Percentiles rank a stretch among this genome's conserved stretches.
phyloP scores from a whole-genome alignment of 129 eudicot genomes.

The Glebionis coronaria region DNA sequence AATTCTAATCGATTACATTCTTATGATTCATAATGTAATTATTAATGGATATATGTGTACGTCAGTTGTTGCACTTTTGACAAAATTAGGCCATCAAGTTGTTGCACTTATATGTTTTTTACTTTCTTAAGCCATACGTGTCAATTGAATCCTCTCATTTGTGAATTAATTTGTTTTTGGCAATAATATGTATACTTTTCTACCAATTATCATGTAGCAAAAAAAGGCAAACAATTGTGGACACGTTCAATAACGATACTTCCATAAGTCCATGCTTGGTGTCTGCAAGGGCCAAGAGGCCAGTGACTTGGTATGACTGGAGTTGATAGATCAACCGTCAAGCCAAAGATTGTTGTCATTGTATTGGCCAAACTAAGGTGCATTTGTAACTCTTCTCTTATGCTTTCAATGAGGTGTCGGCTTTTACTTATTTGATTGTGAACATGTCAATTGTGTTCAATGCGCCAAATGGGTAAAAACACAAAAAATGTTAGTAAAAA shows the following conservation, averaged over 20 bases:
- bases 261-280: constrained; percentile 91
- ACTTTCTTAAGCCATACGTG: not conserved
- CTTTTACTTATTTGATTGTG: not conserved
- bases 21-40: too few species aligned
- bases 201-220: constrained; percentile 80
- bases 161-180: not conserved
- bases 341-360: constrained; percentile 98
- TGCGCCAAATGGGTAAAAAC: too few species aligned
- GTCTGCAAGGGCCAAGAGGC: constrained; percentile 97
- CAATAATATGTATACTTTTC: not conserved
- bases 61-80: too few species aligned
- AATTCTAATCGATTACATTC: too few species aligned
- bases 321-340: constrained; percentile 97
- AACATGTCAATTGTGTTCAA: too few species aligned
- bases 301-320: constrained; percentile 91
- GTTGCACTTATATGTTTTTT: not conserved
- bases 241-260: constrained; percentile 76
- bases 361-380: constrained; percentile 96
- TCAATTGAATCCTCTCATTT: not conserved
- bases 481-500: too few species aligned
- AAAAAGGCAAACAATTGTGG: constrained; percentile 95
- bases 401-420: too few species aligned
- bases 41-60: too few species aligned
- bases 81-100: too few species aligned
- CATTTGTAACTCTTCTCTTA: not conserved